phyloP scores from a whole-genome alignment of 2,329 filamentous ascomycete species.

The Myotisia sp. region DNA sequence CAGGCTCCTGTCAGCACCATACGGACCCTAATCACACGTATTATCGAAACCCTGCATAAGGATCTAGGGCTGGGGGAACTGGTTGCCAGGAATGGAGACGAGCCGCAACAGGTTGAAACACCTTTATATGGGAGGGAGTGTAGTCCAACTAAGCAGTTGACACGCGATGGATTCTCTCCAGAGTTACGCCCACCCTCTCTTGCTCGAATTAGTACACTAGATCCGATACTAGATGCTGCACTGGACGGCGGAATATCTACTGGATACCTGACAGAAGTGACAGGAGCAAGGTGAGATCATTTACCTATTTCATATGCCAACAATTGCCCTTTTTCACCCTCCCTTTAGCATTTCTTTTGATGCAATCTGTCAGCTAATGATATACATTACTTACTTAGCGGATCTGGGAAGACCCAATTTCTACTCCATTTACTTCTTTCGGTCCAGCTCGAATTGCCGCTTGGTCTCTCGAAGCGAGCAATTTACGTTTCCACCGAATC shows the following conservation, averaged over 20 bases:
- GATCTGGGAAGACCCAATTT: slow-evolving; percentile 88
- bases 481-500: slow-evolving; percentile 93
- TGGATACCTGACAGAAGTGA: slow-evolving; percentile 74
- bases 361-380: slow-evolving; percentile 7
- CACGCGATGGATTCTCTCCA: background rate
- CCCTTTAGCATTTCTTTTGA: slow-evolving; percentile 9
- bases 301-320: no score
- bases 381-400: slow-evolving; percentile 34
- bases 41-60: slow-evolving; percentile 52
- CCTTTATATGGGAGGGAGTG: background rate
- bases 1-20: slow-evolving; percentile 68
- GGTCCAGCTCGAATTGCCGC: slow-evolving; percentile 62
- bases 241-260: slow-evolving; percentile 68
- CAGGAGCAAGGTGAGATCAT: slow-evolving; percentile 59
- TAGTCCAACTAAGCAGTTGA: background rate
- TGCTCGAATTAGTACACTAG: slow-evolving; percentile 64
- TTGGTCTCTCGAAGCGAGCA: slow-evolving; percentile 56
- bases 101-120: slow-evolving; percentile 1
- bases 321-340: background rate
- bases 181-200: slow-evolving; percentile 12
- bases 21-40: slow-evolving; percentile 53
- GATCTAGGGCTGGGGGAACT: slow-evolving; percentile 37
- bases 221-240: slow-evolving; percentile 53
- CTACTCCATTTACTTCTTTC: slow-evolving; percentile 72
- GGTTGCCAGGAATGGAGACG: slow-evolving; percentile 7